These are phyloP conservation scores for Pulicaria dysenterica DNA, from an alignment of 129 eudicot species.

Conservation along the genomic window DNA sequence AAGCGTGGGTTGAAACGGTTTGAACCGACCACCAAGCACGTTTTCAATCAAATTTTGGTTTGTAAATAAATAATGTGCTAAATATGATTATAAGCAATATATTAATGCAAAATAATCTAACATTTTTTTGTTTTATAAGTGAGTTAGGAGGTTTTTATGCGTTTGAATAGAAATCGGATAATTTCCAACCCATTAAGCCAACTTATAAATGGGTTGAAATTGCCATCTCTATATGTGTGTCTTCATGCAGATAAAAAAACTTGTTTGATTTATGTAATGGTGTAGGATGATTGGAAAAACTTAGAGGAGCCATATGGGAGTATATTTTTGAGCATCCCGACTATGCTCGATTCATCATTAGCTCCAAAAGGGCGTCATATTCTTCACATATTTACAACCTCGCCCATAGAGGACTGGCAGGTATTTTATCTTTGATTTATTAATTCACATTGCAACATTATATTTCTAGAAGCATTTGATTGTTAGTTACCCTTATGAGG, in stretches of 20 bases:
- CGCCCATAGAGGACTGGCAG: conserved; percentile 98
- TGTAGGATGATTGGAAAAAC: conserved; percentile 79
- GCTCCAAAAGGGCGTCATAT: conserved; percentile 96
- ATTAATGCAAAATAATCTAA: background rate
- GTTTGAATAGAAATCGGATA: background rate
- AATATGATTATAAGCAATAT: background rate
- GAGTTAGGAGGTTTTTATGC: background rate
- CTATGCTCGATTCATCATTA: conserved; percentile 87
- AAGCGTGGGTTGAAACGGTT: background rate
- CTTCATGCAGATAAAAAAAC: background rate
- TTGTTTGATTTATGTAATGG: background rate
- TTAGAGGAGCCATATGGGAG: conserved; percentile 92
- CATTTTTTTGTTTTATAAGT: conserved; percentile 7
- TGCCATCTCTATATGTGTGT: conserved; percentile 1
- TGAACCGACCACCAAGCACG: background rate
- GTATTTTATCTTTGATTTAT: conserved; percentile 34
- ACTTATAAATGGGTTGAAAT: background rate
- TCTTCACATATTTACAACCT: conserved; percentile 95
- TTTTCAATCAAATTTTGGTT: background rate
- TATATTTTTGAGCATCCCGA: conserved; percentile 97
- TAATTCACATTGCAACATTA: background rate
- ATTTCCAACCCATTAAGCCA: background rate
- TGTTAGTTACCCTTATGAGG: conserved; percentile 4
- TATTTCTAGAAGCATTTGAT: background rate
- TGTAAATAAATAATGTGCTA: conserved; percentile 2